Conservation (phyloP, 2,329 filamentous ascomycete species). For the Conoideocrella luteorostrata region DNA sequence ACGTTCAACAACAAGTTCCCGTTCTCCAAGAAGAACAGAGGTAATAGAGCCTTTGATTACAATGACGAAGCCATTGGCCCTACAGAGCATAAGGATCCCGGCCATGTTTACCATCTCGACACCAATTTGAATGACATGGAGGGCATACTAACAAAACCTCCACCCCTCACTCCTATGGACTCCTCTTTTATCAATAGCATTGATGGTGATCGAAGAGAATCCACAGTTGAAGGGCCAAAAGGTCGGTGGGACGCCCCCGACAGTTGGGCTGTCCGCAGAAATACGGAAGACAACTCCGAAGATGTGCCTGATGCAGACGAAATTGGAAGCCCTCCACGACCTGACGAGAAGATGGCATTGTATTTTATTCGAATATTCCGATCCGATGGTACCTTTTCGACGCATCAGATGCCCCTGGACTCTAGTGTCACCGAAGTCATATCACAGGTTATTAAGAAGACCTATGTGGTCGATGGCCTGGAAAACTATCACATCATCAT, state of each 20-base stretch:
- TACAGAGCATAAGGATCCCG: constrained; percentile 52
- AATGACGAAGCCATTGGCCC: constrained; percentile 54
- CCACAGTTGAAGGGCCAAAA: constrained; percentile 30
- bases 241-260: constrained; percentile 89
- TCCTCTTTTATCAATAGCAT: constrained; percentile 40
- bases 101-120: constrained; percentile 69
- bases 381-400: constrained; percentile 88
- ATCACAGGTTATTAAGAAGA: constrained; percentile 87
- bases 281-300: constrained; percentile 57
- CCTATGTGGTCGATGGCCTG: constrained; percentile 80
- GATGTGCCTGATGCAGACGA: constrained; percentile 60
- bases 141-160: constrained; percentile 71
- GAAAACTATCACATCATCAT: constrained; percentile 95
- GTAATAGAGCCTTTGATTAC: constrained; percentile 42
- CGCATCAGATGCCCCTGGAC: constrained; percentile 76
- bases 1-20: constrained; percentile 59
- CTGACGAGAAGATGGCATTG: constrained; percentile 67
- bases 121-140: constrained; percentile 88
- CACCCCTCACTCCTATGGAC: constrained; percentile 65
- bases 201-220: constrained; percentile 36
- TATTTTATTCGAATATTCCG: constrained; percentile 96
- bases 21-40: constrained; percentile 51
- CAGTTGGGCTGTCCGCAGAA: constrained; percentile 86
- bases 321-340: constrained; percentile 55
- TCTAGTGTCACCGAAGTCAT: constrained; percentile 83